phyloP scores from a whole-genome alignment of 2,329 filamentous ascomycete species.

The Coniella vitis region DNA sequence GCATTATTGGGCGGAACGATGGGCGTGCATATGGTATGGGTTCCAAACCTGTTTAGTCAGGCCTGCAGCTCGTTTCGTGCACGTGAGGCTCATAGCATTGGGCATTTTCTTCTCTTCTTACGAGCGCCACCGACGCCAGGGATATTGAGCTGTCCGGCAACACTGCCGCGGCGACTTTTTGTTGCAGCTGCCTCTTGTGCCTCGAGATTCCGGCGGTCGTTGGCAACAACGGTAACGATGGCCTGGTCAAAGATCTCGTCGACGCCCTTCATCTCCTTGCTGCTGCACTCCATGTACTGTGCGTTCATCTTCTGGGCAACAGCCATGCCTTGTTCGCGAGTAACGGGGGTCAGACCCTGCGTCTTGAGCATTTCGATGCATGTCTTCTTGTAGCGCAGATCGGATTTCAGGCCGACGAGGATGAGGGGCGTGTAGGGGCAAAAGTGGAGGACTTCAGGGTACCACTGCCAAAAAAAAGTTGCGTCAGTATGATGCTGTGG shows the following conservation, averaged over 20 bases:
- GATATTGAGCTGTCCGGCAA: slow-evolving; percentile 30
- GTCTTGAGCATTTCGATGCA: slow-evolving; percentile 99
- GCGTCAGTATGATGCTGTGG: not conserved
- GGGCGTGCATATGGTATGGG: not conserved
- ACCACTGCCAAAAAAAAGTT: slow-evolving; percentile 61
- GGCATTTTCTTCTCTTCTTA: slow-evolving; percentile 80
- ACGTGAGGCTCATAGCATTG: slow-evolving; percentile 55
- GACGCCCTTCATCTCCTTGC: slow-evolving; percentile 93
- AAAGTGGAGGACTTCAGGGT: slow-evolving; percentile 97
- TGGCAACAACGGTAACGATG: slow-evolving; percentile 81
- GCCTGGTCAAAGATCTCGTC: slow-evolving; percentile 94
- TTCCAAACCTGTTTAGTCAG: not conserved
- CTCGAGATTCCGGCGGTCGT: slow-evolving; percentile 61
- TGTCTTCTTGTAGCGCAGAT: slow-evolving; percentile 88
- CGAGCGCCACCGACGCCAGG: slow-evolving; percentile 36
- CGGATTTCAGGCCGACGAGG: slow-evolving; percentile 93
- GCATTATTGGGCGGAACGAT: slow-evolving; percentile 12
- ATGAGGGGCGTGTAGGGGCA: slow-evolving; percentile 95
- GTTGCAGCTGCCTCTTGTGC: slow-evolving; percentile 31
- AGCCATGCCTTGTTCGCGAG: slow-evolving; percentile 76
- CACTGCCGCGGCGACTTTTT: slow-evolving; percentile 23
- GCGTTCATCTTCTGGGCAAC: slow-evolving; percentile 93
- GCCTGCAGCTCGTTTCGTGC: not conserved
- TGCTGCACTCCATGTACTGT: slow-evolving; percentile 96
- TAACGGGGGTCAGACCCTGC: slow-evolving; percentile 92